phyloP scores from a whole-genome alignment of 192 early-diverging fungal genomes.

The Coemansia sp. region DNA sequence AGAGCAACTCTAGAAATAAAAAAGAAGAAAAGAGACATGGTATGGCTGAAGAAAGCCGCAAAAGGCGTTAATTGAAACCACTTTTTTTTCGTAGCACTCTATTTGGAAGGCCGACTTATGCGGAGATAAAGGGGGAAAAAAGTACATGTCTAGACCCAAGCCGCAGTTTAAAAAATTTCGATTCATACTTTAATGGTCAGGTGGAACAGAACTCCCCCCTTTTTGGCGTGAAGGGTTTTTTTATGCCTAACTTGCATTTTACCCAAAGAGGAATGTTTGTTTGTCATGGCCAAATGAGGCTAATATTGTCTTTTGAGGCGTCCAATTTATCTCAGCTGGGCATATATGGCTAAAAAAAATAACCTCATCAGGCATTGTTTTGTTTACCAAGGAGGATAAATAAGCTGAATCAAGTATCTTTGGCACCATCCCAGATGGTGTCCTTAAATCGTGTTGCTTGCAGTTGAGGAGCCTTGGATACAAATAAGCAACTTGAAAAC shows the following conservation, averaged over 20 bases:
- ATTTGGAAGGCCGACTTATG: slow-evolving; percentile 12
- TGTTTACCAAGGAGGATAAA: neutral
- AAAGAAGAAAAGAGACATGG: neutral
- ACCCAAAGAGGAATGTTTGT: slow-evolving; percentile 5
- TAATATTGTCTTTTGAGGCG: slow-evolving; percentile 12
- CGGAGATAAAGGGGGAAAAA: neutral
- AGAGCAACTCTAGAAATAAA: neutral
- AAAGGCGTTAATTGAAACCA: slow-evolving; percentile 1
- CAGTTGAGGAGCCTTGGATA: too few relatives aligned
- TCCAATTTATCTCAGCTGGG: neutral
- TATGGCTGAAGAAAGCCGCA: neutral
- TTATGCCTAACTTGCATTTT: slow-evolving; percentile 1
- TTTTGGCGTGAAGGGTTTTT: neutral
- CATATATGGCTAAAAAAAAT: neutral
- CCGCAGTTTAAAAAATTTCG: too few relatives aligned
- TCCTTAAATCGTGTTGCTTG: too few relatives aligned
- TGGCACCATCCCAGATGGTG: too few relatives aligned
- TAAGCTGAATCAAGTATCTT: too few relatives aligned
- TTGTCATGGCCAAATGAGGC: slow-evolving; percentile 9
- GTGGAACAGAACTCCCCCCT: neutral
- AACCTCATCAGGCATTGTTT: neutral
- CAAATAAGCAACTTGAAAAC: neutral
- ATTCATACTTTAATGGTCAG: slow-evolving; percentile 4
- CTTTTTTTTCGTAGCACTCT: neutral
- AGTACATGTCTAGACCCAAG: slow-evolving; percentile 1